Evolutionary conservation across 345 rosid genomes (phyloP), one percentile per base, ranked within the genome.

Genomic region (Aurinia saxatilis): DNA sequence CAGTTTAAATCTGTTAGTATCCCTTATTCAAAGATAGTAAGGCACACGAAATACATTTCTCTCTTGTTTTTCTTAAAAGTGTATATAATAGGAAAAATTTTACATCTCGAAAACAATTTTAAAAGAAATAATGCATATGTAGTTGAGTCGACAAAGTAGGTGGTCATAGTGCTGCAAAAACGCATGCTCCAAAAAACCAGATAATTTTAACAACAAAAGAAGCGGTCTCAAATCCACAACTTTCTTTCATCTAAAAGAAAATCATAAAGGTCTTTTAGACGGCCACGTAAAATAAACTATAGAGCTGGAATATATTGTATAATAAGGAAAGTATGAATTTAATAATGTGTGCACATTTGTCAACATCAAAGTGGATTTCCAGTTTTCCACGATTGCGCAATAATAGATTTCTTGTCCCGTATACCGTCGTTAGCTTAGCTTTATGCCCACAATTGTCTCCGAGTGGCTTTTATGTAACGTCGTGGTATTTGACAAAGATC

Each of bases 341-440:
- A 47, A 48, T 35, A 50, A 37, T 17, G 3, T 10, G 39, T 38
- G 17, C 58, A 40, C 16, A 41, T 41, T 60, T 42, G 48, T 44
- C 34, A 33, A 25, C 38, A 60, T 53, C 50, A 61, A 45, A 45
- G 67, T 69, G 63, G 67, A 51, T 61, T 61, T 34, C 73, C 73
- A 69, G 67, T 53, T 61, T 61, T 34, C 73, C 73, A 69, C 67
- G 50, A 60, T 69, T 15, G 50, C 36, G 30, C 30, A 27, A 27
- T 27, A 27, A 52, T n/a, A 51, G 44, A 27, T 40, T 40, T 35
- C 21, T 59, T 51, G 55, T 34, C 61, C 55, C 25, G 23, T 59
- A 0, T 48, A 10, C 18, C 37, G 31, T 67, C 59, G 29, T 45
- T 44, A 21, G 12, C 36, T 17, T 19, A 2, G 12, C 40, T 66